Evolutionary conservation across 495 filamentous ascomycete genomes (phyloP).

Genomic region (Penicillium pancosmium): DNA sequence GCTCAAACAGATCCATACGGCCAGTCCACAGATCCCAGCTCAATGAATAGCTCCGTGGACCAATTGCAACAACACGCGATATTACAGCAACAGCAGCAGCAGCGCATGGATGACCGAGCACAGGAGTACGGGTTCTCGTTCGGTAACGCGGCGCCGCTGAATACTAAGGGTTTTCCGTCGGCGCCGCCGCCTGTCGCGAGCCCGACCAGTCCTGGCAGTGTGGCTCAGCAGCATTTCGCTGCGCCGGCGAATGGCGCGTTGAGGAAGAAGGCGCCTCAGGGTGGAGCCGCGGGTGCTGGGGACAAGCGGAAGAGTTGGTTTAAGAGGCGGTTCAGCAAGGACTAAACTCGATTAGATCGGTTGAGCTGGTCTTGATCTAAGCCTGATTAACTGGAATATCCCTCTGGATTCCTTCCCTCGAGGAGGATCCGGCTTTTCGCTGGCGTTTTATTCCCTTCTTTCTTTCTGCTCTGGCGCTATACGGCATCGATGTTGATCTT

Average conservation of each 20-base stretch:
- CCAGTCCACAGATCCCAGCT: conserved; percentile 88
- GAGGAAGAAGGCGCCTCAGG: background rate
- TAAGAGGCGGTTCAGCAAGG: conserved; percentile 76
- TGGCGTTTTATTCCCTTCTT: conserved; percentile 8
- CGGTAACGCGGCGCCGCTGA: conserved; percentile 40
- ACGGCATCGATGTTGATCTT: conserved; percentile 5
- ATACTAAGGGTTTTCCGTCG: conserved; percentile 14
- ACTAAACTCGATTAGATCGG: conserved; percentile 18
- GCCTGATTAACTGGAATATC: too few relatives aligned
- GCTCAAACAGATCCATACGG: conserved; percentile 65
- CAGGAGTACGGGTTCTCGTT: conserved; percentile 61
- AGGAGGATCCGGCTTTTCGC: background rate
- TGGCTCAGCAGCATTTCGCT: conserved; percentile 1
- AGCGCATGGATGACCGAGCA: conserved; percentile 49
- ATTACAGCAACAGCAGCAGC: conserved; percentile 36
- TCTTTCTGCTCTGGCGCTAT: conserved; percentile 16
- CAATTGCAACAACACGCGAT: conserved; percentile 60
- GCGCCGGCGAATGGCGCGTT: background rate
- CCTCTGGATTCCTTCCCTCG: too few relatives aligned
- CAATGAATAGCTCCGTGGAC: conserved; percentile 87
- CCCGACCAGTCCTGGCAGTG: conserved; percentile 8
- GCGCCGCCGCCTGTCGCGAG: background rate
- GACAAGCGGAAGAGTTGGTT: conserved; percentile 92
- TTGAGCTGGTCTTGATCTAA: background rate
- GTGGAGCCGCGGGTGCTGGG: background rate